Conservation (phyloP, 2,329 filamentous ascomycete species). For the Aureobasidium sp. region DNA sequence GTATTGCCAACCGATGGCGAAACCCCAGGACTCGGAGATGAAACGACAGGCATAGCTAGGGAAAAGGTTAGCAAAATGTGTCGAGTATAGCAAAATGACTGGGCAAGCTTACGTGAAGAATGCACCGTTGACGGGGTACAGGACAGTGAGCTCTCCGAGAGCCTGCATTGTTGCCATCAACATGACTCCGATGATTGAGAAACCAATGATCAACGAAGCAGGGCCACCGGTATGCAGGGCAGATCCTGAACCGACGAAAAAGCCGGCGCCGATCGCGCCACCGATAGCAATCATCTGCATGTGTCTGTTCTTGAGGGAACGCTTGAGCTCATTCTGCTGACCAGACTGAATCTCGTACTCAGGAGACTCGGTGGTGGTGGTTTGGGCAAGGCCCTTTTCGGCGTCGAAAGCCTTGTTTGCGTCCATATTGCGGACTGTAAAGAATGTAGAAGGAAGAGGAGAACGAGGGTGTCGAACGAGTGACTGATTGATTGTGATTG, state of each 20-base stretch:
- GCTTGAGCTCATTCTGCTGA: constrained; percentile 9
- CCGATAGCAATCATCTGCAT: constrained; percentile 30
- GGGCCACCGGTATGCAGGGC: constrained; percentile 40
- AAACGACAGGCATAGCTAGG: constrained; percentile 30
- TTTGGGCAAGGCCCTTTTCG: neutral
- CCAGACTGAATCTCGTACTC: constrained; percentile 4
- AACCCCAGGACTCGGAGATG: constrained; percentile 33
- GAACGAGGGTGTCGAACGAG: constrained; percentile 1
- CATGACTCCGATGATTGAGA: constrained; percentile 27
- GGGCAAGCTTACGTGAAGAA: constrained; percentile 21
- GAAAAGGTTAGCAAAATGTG: neutral
- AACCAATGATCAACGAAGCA: constrained; percentile 21
- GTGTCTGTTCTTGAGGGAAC: constrained; percentile 19
- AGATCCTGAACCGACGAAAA: constrained; percentile 42
- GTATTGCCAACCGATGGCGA: constrained; percentile 25
- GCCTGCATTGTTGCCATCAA: constrained; percentile 30
- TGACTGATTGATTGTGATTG: neutral
- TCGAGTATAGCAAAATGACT: neutral
- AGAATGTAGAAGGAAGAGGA: neutral
- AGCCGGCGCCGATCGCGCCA: constrained; percentile 38
- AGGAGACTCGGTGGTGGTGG: neutral
- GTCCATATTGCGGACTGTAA: constrained; percentile 1
- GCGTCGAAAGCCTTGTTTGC: constrained; percentile 6
- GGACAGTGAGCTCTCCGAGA: constrained; percentile 30
- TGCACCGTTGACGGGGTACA: constrained; percentile 32